phyloP scores from a whole-genome alignment of 1,284 basidiomycete genomes.

The Leccinum pachyderme region DNA sequence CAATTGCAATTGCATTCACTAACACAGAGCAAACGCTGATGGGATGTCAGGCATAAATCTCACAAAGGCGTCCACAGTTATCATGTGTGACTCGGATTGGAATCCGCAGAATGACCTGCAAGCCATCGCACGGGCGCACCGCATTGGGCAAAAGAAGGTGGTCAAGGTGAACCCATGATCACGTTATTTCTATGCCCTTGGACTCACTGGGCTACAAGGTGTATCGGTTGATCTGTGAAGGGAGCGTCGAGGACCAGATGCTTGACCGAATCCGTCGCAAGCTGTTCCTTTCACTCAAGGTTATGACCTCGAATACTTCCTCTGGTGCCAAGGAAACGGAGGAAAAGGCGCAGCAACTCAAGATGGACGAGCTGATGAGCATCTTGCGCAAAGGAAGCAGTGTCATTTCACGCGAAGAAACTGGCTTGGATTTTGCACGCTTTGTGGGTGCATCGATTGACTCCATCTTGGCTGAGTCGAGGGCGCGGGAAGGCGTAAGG shows the following conservation, averaged over 20 bases:
- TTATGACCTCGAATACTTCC: slow-evolving; percentile 38
- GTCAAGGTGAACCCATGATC: slow-evolving; percentile 59
- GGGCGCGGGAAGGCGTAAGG: slow-evolving; percentile 38
- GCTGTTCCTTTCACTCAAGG: slow-evolving; percentile 59
- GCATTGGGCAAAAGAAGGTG: slow-evolving; percentile 77
- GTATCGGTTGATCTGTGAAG: slow-evolving; percentile 54
- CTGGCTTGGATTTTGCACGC: slow-evolving; percentile 38
- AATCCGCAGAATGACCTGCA: slow-evolving; percentile 86
- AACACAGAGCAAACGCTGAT: neutral
- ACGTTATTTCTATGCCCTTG: neutral
- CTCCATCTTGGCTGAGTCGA: slow-evolving; percentile 45
- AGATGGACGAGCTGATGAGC: slow-evolving; percentile 48
- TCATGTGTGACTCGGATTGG: slow-evolving; percentile 76
- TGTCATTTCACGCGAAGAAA: slow-evolving; percentile 41
- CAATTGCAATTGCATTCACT: neutral
- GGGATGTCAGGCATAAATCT: slow-evolving; percentile 64
- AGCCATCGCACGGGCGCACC: slow-evolving; percentile 82
- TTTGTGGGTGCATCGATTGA: slow-evolving; percentile 45
- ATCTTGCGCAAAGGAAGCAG: slow-evolving; percentile 57
- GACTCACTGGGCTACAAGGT: slow-evolving; percentile 37
- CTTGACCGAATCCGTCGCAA: slow-evolving; percentile 60
- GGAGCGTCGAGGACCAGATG: slow-evolving; percentile 68
- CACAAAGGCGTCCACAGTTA: slow-evolving; percentile 79
- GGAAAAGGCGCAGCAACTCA: slow-evolving; percentile 31
- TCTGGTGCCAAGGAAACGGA: slow-evolving; percentile 20